Percentiles rank a stretch among this genome's conserved stretches.
Evolutionary conservation across 2,329 filamentous ascomycete genomes (phyloP).

Genomic region (Aspergillus sp.): DNA sequence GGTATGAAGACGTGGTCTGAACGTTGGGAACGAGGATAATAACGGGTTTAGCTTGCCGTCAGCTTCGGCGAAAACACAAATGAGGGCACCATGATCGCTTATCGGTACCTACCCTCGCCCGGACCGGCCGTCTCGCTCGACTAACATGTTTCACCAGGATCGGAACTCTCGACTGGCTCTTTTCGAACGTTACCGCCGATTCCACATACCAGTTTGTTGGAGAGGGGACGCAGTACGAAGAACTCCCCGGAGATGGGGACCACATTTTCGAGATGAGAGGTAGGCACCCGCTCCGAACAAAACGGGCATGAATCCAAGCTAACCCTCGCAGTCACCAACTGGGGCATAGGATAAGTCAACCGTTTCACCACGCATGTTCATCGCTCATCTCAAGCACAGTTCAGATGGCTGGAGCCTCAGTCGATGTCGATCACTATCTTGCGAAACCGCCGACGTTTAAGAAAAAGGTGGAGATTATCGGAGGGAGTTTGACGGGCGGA

Average conservation of each 20-base stretch:
- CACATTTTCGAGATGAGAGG: conserved; percentile 55
- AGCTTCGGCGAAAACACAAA: conserved; percentile 55
- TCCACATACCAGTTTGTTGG: conserved; percentile 58
- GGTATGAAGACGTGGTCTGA: conserved; percentile 17
- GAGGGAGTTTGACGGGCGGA: conserved; percentile 54
- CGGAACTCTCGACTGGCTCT: conserved; percentile 58
- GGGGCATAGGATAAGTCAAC: conserved; percentile 52
- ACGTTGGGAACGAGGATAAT: not conserved
- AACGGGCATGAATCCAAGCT: not conserved
- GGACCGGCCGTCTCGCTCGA: not conserved
- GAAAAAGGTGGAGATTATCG: conserved; percentile 46
- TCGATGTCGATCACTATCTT: conserved; percentile 47
- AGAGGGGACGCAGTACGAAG: conserved; percentile 47
- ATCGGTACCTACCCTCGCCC: conserved; percentile 29
- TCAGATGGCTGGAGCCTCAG: conserved; percentile 55
- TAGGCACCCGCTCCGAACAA: not conserved
- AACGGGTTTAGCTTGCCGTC: conserved; percentile 44
- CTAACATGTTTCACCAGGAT: conserved; percentile 39
- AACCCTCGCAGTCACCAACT: conserved; percentile 53
- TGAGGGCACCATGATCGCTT: conserved; percentile 54
- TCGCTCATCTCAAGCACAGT: conserved; percentile 37
- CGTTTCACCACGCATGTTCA: not conserved
- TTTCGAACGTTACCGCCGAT: conserved; percentile 60
- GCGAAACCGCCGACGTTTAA: conserved; percentile 41
- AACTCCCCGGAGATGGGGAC: conserved; percentile 41